Base-by-base conservation (phyloP, 192 early-diverging fungal species). In the Entomortierella lignicola region DNA sequence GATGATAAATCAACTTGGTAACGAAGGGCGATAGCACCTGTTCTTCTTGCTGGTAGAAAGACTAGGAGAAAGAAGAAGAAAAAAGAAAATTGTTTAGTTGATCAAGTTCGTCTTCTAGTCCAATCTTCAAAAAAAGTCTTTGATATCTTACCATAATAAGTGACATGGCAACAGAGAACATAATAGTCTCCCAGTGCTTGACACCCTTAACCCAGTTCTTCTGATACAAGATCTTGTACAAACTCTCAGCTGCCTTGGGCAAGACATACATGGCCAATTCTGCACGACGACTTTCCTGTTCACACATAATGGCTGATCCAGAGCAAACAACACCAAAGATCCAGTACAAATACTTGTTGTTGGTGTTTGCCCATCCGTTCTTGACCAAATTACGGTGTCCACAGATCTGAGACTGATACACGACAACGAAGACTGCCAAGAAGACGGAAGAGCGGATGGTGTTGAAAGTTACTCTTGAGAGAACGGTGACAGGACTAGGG, bases 191-290 rank as follows among this genome's bases (percentile, higher is more conserved):
- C 73, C 90, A 88, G 34, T 87, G 81, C 29, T 86, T 86, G 27
- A 81, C 67, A 17, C 92, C 73, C 34, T 85, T 82, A 50, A 94
- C 83, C 80, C 74, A 82, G 29, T 87, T 82, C n/a, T 86, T 83
- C 50, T 86, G 81, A 32, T 90, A 88, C 57, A 91, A 60, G 31
- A 94, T 89, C 62, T 87, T 79, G 80, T 91, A 95, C 39, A 92
- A 70, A 43, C 83, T 86, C 60, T 88, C 81, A 4, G 90, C 77
- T 2, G 91, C 94, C 67, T 93, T 93, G 7, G 94, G 94, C 20
- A 94, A 69, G 4, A 92, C 90, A 82, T 95, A 94, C 82, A 95
- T 86, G 4, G 92, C 92, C 67, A 94, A 81, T 67, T 95, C 92
- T 13, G 84, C 72, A 20, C 93, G 81, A 58, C 90, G 74, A 20